phyloP scores from a whole-genome alignment of 345 rosid genomes.

The Melaleuca quinquenervia region DNA sequence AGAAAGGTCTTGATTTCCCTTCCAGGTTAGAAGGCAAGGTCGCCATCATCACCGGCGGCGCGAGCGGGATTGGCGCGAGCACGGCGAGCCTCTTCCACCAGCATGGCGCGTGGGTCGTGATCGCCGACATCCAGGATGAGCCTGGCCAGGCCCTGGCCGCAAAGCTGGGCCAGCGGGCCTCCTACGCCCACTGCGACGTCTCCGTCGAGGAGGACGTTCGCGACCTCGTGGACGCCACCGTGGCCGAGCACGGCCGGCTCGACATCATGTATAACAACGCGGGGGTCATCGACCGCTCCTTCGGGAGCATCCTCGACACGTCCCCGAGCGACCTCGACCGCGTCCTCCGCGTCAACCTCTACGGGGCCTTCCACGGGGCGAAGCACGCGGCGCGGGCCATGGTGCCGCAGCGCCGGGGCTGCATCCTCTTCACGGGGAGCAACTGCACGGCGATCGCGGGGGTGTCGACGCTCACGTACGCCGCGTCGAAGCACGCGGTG shows the following conservation, averaged over 20 bases:
- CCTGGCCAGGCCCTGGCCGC: background rate
- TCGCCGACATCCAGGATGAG: background rate
- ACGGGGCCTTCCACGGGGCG: background rate
- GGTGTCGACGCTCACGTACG: background rate
- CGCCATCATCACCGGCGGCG: background rate
- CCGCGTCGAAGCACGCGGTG: slow-evolving; percentile 9
- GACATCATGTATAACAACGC: background rate
- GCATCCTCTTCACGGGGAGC: background rate
- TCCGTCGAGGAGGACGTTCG: background rate
- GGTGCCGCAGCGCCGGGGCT: background rate
- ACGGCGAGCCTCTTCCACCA: background rate
- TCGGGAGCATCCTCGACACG: background rate
- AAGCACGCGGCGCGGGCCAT: background rate
- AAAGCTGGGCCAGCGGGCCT: background rate
- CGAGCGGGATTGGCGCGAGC: background rate
- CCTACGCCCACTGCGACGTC: background rate
- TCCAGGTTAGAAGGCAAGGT: background rate
- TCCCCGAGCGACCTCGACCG: background rate
- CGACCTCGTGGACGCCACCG: background rate
- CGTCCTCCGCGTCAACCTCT: background rate
- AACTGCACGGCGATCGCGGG: background rate
- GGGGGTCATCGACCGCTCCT: background rate
- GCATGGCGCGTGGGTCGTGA: background rate
- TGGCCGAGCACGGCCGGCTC: background rate
- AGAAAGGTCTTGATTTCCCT: background rate